These are phyloP conservation scores for Corchorus olitorius DNA, from an alignment of 345 rosid species.

Conservation along the genomic window DNA sequence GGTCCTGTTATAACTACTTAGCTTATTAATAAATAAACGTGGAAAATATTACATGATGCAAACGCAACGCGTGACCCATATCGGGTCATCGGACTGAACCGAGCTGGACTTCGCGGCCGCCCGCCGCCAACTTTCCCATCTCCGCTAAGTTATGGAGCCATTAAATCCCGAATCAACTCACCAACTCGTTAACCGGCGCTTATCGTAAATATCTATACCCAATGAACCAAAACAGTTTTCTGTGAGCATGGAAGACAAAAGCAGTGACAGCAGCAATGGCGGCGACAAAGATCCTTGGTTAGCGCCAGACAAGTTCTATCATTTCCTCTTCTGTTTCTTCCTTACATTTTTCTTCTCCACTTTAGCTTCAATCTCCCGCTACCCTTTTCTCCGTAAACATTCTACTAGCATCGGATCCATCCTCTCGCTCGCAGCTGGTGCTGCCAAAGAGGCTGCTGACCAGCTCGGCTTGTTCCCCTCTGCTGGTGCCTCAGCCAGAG, in stretches of 20 bases:
- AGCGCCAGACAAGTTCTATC: constrained; percentile 83
- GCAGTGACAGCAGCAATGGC: neutral
- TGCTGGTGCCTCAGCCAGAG: constrained; percentile 80
- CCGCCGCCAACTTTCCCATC: no score
- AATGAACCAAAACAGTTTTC: no score
- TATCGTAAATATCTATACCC: no score
- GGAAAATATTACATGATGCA: no score
- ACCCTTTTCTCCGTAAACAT: constrained; percentile 59
- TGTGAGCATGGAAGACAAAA: constrained; percentile 5
- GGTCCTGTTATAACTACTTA: no score
- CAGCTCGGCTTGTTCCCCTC: constrained; percentile 81
- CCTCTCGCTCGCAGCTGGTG: constrained; percentile 80
- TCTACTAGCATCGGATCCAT: constrained; percentile 66
- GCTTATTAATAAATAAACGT: no score
- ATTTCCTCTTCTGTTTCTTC: constrained; percentile 74
- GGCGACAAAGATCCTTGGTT: constrained; percentile 75
- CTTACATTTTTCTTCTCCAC: constrained; percentile 62
- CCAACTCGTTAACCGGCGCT: no score
- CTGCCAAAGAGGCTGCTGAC: constrained; percentile 91
- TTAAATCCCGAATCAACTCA: no score
- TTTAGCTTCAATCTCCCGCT: constrained; percentile 51
- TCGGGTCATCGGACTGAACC: no score
- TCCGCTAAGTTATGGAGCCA: no score
- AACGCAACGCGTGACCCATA: no score
- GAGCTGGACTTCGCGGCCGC: no score